phyloP scores from a whole-genome alignment of 805 yeast genomes.

The Candida sphagnicola region DNA sequence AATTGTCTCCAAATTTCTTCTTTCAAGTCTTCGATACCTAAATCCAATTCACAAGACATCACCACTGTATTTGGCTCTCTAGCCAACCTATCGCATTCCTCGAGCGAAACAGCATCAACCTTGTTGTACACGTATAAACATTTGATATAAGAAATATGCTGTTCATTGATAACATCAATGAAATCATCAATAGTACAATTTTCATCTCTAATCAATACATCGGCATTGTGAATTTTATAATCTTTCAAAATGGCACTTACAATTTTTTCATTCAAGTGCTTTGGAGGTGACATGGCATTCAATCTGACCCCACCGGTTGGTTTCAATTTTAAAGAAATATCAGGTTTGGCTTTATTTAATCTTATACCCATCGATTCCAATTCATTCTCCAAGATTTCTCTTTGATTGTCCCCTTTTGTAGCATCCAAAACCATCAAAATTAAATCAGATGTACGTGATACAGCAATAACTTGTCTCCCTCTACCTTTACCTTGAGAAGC shows the following conservation, averaged over 20 bases:
- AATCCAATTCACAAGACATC: conserved; percentile 84
- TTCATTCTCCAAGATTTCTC: conserved; percentile 82
- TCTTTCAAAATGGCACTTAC: conserved; percentile 76
- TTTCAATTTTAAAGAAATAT: conserved; percentile 71
- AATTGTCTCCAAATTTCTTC: conserved; percentile 93
- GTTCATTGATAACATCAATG: conserved; percentile 86
- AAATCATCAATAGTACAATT: conserved; percentile 86
- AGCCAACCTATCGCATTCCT: conserved; percentile 90
- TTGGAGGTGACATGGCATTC: conserved; percentile 77
- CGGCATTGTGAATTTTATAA: conserved; percentile 89
- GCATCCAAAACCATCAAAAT: conserved; percentile 94
- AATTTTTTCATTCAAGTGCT: conserved; percentile 74
- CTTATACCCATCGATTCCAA: conserved; percentile 93
- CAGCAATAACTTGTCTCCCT: conserved; percentile 94
- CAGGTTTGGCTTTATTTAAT: conserved; percentile 76
- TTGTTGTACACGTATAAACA: conserved; percentile 94
- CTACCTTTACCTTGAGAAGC: conserved; percentile 97
- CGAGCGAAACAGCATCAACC: conserved; percentile 91
- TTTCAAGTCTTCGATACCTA: conserved; percentile 83
- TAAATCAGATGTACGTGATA: conserved; percentile 92
- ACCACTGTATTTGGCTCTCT: conserved; percentile 91
- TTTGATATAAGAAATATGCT: conserved; percentile 81
- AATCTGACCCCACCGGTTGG: conserved; percentile 90
- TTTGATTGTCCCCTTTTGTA: conserved; percentile 87
- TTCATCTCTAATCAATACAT: conserved; percentile 85